These are phyloP conservation scores for Plasmodium gonderi DNA, from an alignment of 169 alveolate species.

Conservation along the genomic window DNA sequence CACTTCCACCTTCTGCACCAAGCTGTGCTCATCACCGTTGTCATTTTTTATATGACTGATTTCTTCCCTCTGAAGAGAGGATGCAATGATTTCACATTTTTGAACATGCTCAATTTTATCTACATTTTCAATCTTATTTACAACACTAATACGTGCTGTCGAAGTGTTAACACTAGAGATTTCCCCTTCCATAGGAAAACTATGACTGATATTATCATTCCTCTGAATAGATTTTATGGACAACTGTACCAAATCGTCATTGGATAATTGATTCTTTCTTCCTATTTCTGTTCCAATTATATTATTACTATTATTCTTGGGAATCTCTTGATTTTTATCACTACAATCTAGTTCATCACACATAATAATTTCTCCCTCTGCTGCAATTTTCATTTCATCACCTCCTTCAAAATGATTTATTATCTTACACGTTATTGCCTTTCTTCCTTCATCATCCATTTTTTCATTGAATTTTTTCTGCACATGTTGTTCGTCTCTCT, in stretches of 20 bases:
- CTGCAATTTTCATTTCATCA: too few species aligned
- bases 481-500: too few species aligned
- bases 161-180: background rate
- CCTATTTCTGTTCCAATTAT: background rate
- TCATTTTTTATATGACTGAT: too few species aligned
- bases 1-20: background rate
- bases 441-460: background rate
- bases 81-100: too few species aligned
- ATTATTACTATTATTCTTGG: background rate
- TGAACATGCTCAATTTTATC: too few species aligned
- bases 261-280: background rate
- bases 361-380: too few species aligned
- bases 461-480: background rate
- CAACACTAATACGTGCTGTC: too few species aligned
- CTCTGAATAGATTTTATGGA: background rate
- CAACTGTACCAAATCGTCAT: background rate
- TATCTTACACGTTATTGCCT: background rate
- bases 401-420: too few species aligned
- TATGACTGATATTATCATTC: background rate
- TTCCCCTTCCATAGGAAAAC: background rate
- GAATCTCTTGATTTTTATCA: background rate
- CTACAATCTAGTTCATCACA: too few species aligned
- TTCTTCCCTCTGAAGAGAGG: too few species aligned
- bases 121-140: too few species aligned
- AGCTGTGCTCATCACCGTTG: too few species aligned